These are phyloP conservation scores for Termitomyces sp. DNA, from an alignment of 768 basidiomycete species.

Conservation along the genomic window DNA sequence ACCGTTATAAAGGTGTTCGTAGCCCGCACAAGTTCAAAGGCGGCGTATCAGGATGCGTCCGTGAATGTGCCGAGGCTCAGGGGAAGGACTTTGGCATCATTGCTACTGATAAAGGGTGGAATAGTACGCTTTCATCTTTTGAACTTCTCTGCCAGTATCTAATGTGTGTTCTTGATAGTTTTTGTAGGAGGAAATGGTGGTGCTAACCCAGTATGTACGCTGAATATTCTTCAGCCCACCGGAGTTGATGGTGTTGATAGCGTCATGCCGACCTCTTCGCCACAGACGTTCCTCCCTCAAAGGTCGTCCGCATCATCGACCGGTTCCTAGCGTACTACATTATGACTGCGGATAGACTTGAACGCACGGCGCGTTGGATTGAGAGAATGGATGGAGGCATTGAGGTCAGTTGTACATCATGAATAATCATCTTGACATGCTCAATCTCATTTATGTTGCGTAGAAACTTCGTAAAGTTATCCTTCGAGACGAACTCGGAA, in stretches of 20 bases:
- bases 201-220: slow-evolving; percentile 27
- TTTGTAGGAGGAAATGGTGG: slow-evolving; percentile 74
- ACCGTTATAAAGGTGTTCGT: slow-evolving; percentile 65
- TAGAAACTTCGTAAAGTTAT: slow-evolving; percentile 60
- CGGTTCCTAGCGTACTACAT: slow-evolving; percentile 68
- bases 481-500: slow-evolving; percentile 65
- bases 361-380: slow-evolving; percentile 70
- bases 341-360: slow-evolving; percentile 63
- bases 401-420: slow-evolving; percentile 36
- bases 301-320: slow-evolving; percentile 48
- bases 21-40: slow-evolving; percentile 75
- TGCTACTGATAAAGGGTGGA: slow-evolving; percentile 79
- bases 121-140: slow-evolving; percentile 18
- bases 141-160: background rate
- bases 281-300: slow-evolving; percentile 55
- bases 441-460: background rate
- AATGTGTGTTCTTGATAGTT: slow-evolving; percentile 20
- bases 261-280: slow-evolving; percentile 63
- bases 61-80: slow-evolving; percentile 78
- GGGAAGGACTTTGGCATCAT: slow-evolving; percentile 69
- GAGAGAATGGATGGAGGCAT: slow-evolving; percentile 42
- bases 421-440: background rate
- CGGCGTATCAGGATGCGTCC: slow-evolving; percentile 67
- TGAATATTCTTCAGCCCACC: background rate
- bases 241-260: background rate